phyloP scores from a whole-genome alignment of 148 eudicot genomes.

The Arctostaphylos glauca region DNA sequence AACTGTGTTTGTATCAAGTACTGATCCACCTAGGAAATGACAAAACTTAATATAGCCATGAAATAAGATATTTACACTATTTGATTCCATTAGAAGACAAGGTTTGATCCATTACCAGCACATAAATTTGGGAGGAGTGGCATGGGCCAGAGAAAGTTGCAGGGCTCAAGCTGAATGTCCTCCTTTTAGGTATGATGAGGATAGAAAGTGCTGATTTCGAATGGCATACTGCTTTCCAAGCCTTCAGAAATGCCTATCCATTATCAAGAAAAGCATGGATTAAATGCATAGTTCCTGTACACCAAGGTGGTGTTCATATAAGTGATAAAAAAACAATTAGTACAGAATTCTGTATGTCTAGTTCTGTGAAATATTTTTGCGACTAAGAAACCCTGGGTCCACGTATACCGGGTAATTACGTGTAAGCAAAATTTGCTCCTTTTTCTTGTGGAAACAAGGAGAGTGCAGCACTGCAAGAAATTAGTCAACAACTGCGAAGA shows the following conservation, averaged over 20 bases:
- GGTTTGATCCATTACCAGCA: constrained; percentile 28
- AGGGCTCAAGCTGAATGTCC: constrained; percentile 41
- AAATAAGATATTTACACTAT: not conserved
- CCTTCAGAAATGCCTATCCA: constrained; percentile 41
- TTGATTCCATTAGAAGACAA: not conserved
- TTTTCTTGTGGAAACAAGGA: not conserved
- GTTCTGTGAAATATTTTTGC: not conserved
- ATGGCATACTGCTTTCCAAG: constrained; percentile 46
- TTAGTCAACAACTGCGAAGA: not conserved
- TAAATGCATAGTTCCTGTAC: not conserved
- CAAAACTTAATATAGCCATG: not conserved
- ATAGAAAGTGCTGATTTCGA: constrained; percentile 11
- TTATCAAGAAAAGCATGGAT: not conserved
- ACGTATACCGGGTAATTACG: not conserved
- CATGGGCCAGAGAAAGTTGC: constrained; percentile 47
- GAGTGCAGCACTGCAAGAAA: not conserved
- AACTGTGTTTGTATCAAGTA: not conserved
- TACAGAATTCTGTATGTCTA: not conserved
- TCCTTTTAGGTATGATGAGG: constrained; percentile 28
- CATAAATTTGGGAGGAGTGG: constrained; percentile 33
- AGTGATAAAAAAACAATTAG: not conserved
- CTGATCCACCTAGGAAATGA: constrained; percentile 1
- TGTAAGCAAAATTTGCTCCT: not conserved
- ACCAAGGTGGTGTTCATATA: not conserved
- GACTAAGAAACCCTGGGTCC: not conserved